These are phyloP conservation scores for Metarhizium album DNA, from an alignment of 2,329 filamentous ascomycete species.

Conservation along the genomic window DNA sequence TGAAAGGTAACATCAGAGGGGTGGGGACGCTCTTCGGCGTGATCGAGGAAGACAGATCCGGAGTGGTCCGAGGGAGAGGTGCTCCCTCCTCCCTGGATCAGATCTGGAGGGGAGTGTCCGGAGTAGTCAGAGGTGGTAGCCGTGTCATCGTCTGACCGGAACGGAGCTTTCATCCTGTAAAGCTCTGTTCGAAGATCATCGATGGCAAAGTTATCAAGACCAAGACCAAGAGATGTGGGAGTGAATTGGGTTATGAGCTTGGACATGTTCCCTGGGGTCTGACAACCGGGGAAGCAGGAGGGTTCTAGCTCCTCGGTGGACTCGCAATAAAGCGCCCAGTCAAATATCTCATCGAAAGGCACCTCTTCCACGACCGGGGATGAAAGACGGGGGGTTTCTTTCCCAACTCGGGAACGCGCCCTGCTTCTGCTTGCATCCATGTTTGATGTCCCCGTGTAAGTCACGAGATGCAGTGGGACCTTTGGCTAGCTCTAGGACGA, in stretches of 20 bases:
- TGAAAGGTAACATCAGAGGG: slow-evolving; percentile 20
- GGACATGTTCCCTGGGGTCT: slow-evolving; percentile 19
- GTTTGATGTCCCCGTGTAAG: slow-evolving; percentile 28
- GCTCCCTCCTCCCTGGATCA: slow-evolving; percentile 26
- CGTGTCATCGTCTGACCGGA: slow-evolving; percentile 22
- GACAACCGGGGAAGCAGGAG: slow-evolving; percentile 18
- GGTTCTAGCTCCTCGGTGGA: slow-evolving; percentile 20
- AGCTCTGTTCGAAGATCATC: slow-evolving; percentile 20
- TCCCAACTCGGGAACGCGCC: slow-evolving; percentile 23
- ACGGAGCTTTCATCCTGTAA: slow-evolving; percentile 23
- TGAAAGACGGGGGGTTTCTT: slow-evolving; percentile 25
- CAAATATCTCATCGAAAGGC: slow-evolving; percentile 26
- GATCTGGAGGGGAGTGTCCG: slow-evolving; percentile 26
- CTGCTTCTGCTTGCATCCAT: slow-evolving; percentile 24
- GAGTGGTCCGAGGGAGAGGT: slow-evolving; percentile 30
- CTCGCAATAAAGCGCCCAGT: slow-evolving; percentile 25
- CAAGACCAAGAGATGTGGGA: slow-evolving; percentile 20
- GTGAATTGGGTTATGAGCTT: slow-evolving; percentile 24
- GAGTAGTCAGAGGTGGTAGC: slow-evolving; percentile 25
- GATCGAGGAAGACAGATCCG: slow-evolving; percentile 22
- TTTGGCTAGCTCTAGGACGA: slow-evolving; percentile 24
- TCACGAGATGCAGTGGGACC: slow-evolving; percentile 32
- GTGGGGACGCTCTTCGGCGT: slow-evolving; percentile 19
- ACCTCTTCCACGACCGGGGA: slow-evolving; percentile 22
- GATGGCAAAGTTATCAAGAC: slow-evolving; percentile 18